A percentile compares a stretch with the other conserved stretches of the same genome.
Conservation (phyloP, 2,329 filamentous ascomycete genomes). For the Trichoderma simmonsii region DNA sequence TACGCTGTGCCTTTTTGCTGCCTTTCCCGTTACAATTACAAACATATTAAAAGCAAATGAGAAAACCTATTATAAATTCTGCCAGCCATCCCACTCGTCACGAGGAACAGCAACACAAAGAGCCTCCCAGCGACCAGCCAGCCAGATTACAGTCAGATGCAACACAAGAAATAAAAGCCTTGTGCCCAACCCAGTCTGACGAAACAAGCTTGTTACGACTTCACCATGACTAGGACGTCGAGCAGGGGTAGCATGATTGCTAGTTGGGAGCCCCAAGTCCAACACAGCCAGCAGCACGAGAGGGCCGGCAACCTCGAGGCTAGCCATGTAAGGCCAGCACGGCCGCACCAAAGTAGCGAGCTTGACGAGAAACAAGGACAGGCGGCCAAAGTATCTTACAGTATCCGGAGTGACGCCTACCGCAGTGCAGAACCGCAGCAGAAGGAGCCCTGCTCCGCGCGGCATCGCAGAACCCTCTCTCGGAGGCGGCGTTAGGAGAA, state of each 20-base stretch:
- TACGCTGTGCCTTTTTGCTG: background rate
- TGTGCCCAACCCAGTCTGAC: conserved; percentile 31
- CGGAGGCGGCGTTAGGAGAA: conserved; percentile 51
- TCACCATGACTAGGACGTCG: conserved; percentile 20
- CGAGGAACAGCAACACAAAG: conserved; percentile 31
- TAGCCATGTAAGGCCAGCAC: conserved; percentile 71
- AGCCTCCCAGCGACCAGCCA: conserved; percentile 33
- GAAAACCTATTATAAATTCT: background rate
- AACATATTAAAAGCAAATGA: background rate
- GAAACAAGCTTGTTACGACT: conserved; percentile 20
- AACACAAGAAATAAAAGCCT: conserved; percentile 33
- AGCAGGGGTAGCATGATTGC: background rate
- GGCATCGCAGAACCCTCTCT: conserved; percentile 29
- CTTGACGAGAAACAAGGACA: conserved; percentile 67
- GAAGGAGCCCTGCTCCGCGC: conserved; percentile 34
- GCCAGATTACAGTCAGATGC: conserved; percentile 36
- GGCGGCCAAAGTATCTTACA: conserved; percentile 42
- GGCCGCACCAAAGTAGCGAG: conserved; percentile 60
- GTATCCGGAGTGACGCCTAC: conserved; percentile 31
- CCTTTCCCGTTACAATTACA: background rate
- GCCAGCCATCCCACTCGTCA: conserved; percentile 33
- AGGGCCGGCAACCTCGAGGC: conserved; percentile 61
- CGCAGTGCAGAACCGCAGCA: conserved; percentile 30
- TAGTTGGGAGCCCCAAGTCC: conserved; percentile 51
- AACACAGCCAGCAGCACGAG: conserved; percentile 66